Percentiles rank a stretch among this genome's conserved stretches.
Conservation (phyloP, 495 filamentous ascomycete genomes). For the Chaetomium cochliodes region DNA sequence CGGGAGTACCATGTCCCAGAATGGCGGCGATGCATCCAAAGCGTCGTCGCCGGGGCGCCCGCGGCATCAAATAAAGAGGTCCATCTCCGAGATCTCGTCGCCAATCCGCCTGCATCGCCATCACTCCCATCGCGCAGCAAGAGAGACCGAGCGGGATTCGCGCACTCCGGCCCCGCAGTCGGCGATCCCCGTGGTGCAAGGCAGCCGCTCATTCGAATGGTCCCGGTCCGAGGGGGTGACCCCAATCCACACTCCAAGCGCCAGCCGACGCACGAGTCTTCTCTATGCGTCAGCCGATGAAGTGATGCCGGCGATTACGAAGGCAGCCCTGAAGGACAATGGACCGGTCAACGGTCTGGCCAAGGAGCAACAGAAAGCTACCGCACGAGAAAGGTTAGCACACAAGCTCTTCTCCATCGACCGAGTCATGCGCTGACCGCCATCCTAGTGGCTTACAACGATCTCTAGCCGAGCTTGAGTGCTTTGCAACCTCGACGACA, state of each 20-base stretch:
- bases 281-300: conserved; percentile 37
- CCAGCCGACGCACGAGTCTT: conserved; percentile 44
- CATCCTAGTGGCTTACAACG: conserved; percentile 41
- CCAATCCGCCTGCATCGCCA: conserved; percentile 49
- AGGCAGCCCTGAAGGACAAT: conserved; percentile 31
- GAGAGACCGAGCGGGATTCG: conserved; percentile 37
- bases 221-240: conserved; percentile 46
- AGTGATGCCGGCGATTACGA: conserved; percentile 14
- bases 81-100: conserved; percentile 51
- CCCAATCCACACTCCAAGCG: conserved; percentile 43
- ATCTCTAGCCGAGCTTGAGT: conserved; percentile 45
- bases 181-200: conserved; percentile 29
- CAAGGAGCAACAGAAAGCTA: conserved; percentile 44
- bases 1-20: conserved; percentile 35
- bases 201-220: conserved; percentile 40
- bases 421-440: conserved; percentile 23
- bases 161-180: conserved; percentile 38
- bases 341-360: conserved; percentile 34
- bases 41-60: conserved; percentile 42
- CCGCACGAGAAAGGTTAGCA: conserved; percentile 44
- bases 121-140: conserved; percentile 36
- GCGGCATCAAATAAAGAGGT: conserved; percentile 50
- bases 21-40: conserved; percentile 36
- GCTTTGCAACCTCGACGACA: conserved; percentile 57
- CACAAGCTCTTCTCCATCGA: conserved; percentile 1